Evolutionary conservation across 176 grass and related monocot genomes (phyloP), one percentile per base, ranked within the genome.

Genomic region (Aegilops speltoides): DNA sequence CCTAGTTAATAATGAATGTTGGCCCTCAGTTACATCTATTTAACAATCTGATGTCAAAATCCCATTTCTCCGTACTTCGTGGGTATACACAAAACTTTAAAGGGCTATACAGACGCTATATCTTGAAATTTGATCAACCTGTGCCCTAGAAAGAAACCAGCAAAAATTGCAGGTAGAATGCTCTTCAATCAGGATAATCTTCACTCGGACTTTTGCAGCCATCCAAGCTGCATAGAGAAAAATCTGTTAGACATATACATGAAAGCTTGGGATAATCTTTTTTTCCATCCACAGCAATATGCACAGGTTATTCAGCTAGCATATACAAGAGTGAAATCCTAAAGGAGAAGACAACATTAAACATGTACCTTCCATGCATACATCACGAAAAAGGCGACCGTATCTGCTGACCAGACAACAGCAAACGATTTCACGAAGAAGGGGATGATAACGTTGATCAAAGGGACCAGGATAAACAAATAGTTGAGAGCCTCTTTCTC

Each of bases 401-500:
- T 94, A 92, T 98, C 96, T 76, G 96, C 92, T 64, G 96, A 96
- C 93, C 93, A 98, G 76, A 98, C 96, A 88, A 96, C 86, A 15
- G 92, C 81, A 3, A 96, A 98, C 12, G 96, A 98, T 86, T 94
- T 98, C 75, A 91, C 82, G 9, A 98, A 90, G 88, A 98, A 95
- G 17, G 96, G 96, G 80, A 98, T 96, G 8, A 88, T 25, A 24
- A 98, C 84, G 31, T 98, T 98, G 79, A 98, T 85, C 7, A 98
- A 82, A 75, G 96, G 96, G 32, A 96, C 78, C 24, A 98, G 48
- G 78, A 98, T 88, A 85, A 98, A 98, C 41, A 98, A 93, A 77
- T 98, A 98, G 67, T 98, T 98, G 46, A 98, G 96, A 80, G 93
- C 96, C 87, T 95, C 96, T 94, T 98, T 98, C 93, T 98, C 96